Conservation (phyloP, 2,329 filamentous ascomycete species). For the Colletotrichum caudatum region DNA sequence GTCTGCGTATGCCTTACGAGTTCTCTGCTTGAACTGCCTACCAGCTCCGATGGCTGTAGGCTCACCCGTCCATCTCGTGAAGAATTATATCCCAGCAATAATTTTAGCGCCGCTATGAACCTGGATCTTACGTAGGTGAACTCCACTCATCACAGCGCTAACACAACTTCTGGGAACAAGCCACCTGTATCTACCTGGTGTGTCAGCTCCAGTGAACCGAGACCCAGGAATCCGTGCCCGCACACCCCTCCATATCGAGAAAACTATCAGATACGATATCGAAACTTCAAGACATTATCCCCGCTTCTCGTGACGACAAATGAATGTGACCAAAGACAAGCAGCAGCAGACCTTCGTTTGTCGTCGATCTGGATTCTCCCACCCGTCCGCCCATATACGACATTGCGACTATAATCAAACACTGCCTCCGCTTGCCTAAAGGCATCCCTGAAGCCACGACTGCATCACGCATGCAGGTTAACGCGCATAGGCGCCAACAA, state of each 20-base stretch:
- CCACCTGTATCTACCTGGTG: conserved; percentile 9
- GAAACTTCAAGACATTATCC: conserved; percentile 6
- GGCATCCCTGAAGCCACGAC: conserved; percentile 37
- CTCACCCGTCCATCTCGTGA: conserved; percentile 3
- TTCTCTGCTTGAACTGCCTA: not conserved
- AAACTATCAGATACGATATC: conserved; percentile 27
- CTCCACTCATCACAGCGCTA: conserved; percentile 41
- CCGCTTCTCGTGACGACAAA: not conserved
- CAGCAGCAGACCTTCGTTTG: not conserved
- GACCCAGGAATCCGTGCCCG: conserved; percentile 30
- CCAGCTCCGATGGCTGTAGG: not conserved
- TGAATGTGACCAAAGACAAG: not conserved
- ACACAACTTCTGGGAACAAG: conserved; percentile 23
- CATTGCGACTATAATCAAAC: not conserved
- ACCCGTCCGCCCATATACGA: conserved; percentile 1
- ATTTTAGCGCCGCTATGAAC: conserved; percentile 26
- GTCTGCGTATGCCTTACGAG: not conserved
- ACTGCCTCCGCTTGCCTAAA: conserved; percentile 8
- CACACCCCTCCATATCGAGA: not conserved
- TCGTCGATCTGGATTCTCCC: not conserved
- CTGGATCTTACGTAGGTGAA: conserved; percentile 26
- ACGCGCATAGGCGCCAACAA: conserved; percentile 42
- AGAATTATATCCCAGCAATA: conserved; percentile 27
- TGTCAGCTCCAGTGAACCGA: conserved; percentile 20
- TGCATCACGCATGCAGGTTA: conserved; percentile 40